Evolutionary conservation across 2,329 filamentous ascomycete species (phyloP), one percentile per base, ranked within the genome.

Genomic region (Fusarium chlamydosporum): DNA sequence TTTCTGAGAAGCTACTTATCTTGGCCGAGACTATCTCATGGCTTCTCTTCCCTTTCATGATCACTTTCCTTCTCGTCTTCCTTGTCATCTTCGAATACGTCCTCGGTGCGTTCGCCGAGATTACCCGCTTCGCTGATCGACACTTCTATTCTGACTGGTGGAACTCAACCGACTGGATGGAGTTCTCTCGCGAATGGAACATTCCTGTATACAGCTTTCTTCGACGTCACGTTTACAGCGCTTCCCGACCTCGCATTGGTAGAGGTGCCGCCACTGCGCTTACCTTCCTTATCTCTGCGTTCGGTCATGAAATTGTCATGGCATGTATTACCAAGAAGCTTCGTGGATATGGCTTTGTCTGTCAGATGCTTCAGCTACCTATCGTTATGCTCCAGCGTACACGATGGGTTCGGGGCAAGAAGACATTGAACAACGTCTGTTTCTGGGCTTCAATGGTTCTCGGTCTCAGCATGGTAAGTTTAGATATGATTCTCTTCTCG

Each of bases 51-150:
- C 96, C 96, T 4, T 99, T 98, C 79, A 97, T 97, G 93, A 86
- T 98, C 65, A 97, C 91, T 6, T 96, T 98, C 78, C 84, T 98
- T 6, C 89, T 98, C 47, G 94, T 98, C 56, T 99, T 99, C 83
- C 89, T 99, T 61, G 94, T 97, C 79, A 98, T 98, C 74, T 99
- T 98, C 79, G 96, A 99, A 79, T 99, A 98, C 79, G 87, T 97
- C 12, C 88, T 98, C 34, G 96, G 95, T 60, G 94, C 94, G 47
- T 97, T 96, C 75, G 96, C 94, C 15, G 96, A 99, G 79, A 92
- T 98, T 71, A 97, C 94, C 18, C 87, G 90, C 73, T 98, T 98
- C 78, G 95, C 91, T 53, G 96, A 98, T 79, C 89, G 95, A 40
- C 93, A 96, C 79, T 98, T 98, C 82, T 99, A 97, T 82, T 84